Base-by-base conservation (phyloP, 345 rosid species). In the Xanthoceras sorbifolium region DNA sequence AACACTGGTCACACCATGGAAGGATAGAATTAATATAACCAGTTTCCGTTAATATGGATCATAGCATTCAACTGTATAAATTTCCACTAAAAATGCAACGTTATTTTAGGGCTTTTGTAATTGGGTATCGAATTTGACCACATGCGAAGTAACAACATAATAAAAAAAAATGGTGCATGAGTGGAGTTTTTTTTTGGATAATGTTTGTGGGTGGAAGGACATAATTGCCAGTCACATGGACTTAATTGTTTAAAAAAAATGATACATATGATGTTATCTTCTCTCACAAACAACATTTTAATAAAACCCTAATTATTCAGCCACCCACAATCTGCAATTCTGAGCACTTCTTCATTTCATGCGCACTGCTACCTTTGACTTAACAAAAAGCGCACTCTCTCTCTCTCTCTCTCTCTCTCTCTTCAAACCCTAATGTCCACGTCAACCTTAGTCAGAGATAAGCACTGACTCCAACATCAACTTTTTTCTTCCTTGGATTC, bases 171-270 rank as follows among this genome's bases (percentile, higher is more conserved):
- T 28, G 22, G 72, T 65, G 14, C 28, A 23, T 70, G 60, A 61
- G 7, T 34, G 42, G 44, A 78, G 54, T 15, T 50, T 42, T 38
- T 6, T 6, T 38, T 46, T 1, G 54, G 57, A 44, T 64, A 25
- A 55, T 57, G 17, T 40, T 20, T 42, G 62, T 42, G 68, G 48
- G 68, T 44, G 65, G 29, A 67, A 75, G 44, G 61, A 12, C 22
- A 78, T 75, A 29, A 82, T 75, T 63, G 40, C 65, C 42, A 71
- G 76, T 72, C 86, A 80, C 86, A 75, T 80, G 86, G 83, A 67
- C 31, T 61, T n/a, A n/a, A n/a, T n/a, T 75, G 79, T 71, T n/a
- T 66, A 15, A 10, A 29, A 40, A 62, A 62, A 70, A 44, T 42
- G 59, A 26, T 7, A 71, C 26, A 48, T 25, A 74, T 77, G 77